Conservation (phyloP, 768 basidiomycete species). For the Tricholoma flavovirens region DNA sequence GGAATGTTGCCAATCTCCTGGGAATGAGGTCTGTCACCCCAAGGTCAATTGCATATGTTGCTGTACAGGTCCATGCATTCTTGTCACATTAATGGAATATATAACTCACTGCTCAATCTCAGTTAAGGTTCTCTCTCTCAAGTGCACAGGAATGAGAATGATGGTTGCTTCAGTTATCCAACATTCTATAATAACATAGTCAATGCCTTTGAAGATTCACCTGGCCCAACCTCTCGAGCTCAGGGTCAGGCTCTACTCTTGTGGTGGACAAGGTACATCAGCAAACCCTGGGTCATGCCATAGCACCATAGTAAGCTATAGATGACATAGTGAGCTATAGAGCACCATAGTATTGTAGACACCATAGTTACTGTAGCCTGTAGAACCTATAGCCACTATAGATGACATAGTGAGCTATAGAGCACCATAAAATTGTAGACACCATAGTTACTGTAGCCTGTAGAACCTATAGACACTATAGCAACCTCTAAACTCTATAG, state of each 20-base stretch:
- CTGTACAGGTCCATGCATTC: slow-evolving; percentile 15
- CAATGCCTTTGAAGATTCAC: slow-evolving; percentile 10
- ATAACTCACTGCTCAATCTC: background rate
- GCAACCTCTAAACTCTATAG: too few relatives aligned
- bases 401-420: too few relatives aligned
- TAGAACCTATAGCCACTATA: too few relatives aligned
- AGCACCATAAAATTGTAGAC: too few relatives aligned
- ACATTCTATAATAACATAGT: slow-evolving; percentile 14
- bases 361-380: too few relatives aligned
- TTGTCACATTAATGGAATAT: too few relatives aligned
- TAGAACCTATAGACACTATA: too few relatives aligned
- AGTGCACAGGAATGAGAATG: slow-evolving; percentile 3
- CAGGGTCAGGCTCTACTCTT: background rate
- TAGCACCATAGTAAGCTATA: too few relatives aligned
- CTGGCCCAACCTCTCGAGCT: slow-evolving; percentile 1
- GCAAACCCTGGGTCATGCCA: too few relatives aligned
- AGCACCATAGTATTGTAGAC: too few relatives aligned
- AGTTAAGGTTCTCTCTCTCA: slow-evolving; percentile 13
- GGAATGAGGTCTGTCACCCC: slow-evolving; percentile 13
- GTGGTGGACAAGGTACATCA: slow-evolving; percentile 4
- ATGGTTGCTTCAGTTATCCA: slow-evolving; percentile 13
- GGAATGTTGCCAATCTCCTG: slow-evolving; percentile 5
- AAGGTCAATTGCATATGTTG: slow-evolving; percentile 17
- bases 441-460: too few relatives aligned
- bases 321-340: too few relatives aligned